Evolutionary conservation across 2,329 filamentous ascomycete species (phyloP).

Genomic region (Botrytis hyacinthi): DNA sequence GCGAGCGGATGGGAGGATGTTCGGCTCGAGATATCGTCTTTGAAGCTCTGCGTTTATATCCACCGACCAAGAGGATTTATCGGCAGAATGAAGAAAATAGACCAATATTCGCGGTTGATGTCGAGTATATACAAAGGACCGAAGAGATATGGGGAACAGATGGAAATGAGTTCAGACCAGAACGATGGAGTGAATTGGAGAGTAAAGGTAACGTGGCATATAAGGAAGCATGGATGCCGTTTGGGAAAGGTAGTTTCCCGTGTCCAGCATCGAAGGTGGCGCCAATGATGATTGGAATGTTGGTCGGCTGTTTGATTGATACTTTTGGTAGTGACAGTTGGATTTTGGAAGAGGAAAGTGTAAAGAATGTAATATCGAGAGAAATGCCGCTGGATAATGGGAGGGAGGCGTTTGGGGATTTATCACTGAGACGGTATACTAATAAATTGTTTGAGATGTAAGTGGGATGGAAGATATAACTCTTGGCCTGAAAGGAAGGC

Average conservation of each 20-base stretch:
- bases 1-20: background rate
- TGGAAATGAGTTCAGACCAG: slow-evolving; percentile 13
- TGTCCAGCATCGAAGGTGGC: slow-evolving; percentile 15
- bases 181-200: slow-evolving; percentile 5
- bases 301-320: slow-evolving; percentile 11
- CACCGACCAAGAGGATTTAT: slow-evolving; percentile 17
- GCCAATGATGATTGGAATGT: slow-evolving; percentile 20
- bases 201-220: background rate
- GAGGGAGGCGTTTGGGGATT: slow-evolving; percentile 1
- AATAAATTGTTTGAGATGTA: background rate
- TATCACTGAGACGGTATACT: background rate
- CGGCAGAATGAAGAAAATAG: background rate
- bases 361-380: background rate
- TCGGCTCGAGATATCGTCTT: slow-evolving; percentile 8
- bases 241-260: slow-evolving; percentile 10
- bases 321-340: background rate
- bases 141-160: slow-evolving; percentile 4
- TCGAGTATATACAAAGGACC: slow-evolving; percentile 15
- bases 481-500: accelerated
- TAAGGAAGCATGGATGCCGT: slow-evolving; percentile 19
- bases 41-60: slow-evolving; percentile 18
- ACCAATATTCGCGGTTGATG: background rate
- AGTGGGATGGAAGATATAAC: background rate
- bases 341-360: background rate
- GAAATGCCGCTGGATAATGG: background rate